phyloP scores from a whole-genome alignment of 371 early-diverging fungal species.

The Dichotomocladium elegans region DNA sequence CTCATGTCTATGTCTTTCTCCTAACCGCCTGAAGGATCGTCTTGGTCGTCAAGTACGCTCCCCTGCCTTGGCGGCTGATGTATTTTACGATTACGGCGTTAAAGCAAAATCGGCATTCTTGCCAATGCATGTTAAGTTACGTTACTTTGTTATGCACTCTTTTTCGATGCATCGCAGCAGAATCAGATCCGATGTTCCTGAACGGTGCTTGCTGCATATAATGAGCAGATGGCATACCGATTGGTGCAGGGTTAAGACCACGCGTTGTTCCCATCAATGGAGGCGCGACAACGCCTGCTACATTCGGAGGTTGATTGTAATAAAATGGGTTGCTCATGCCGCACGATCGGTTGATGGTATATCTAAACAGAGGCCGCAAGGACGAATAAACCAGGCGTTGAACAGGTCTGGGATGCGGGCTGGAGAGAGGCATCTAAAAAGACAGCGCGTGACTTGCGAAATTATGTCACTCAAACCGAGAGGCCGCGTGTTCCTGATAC shows the following conservation, averaged over 20 bases:
- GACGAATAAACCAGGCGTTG: no score
- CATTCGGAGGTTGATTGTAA: neutral
- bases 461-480: no score
- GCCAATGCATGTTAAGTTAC: no score
- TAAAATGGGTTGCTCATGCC: neutral
- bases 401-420: no score
- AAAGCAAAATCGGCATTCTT: neutral
- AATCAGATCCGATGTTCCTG: constrained; percentile 11
- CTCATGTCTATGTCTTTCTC: neutral
- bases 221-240: constrained; percentile 8
- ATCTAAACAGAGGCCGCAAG: no score
- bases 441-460: no score
- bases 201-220: constrained; percentile 16
- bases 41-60: constrained; percentile 6
- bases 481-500: no score
- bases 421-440: no score
- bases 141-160: constrained; percentile 10
- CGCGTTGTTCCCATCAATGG: constrained; percentile 3
- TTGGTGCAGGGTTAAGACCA: constrained; percentile 12
- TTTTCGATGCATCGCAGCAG: constrained; percentile 18
- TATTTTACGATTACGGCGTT: neutral
- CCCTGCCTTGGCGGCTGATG: constrained; percentile 5
- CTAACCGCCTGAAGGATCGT: constrained; percentile 25
- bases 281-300: neutral
- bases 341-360: no score